Conservation (phyloP, 2,329 filamentous ascomycete species). For the Clarireedia hainanense region DNA sequence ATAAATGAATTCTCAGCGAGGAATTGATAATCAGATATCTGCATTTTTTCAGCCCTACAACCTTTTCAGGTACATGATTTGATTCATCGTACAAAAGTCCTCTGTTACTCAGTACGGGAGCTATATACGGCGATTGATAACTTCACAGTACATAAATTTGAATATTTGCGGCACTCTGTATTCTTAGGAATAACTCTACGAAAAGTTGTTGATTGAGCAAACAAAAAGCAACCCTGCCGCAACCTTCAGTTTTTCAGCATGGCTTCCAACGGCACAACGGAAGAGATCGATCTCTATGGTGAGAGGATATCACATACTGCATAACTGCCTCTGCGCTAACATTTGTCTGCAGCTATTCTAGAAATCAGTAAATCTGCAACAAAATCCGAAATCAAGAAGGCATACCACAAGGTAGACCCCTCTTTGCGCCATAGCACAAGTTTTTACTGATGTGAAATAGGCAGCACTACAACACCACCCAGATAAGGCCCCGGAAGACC, state of each 20-base stretch:
- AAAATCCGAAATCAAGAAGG: slow-evolving; percentile 84
- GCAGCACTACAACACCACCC: slow-evolving; percentile 84
- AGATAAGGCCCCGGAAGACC: slow-evolving; percentile 85
- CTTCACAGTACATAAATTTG: not conserved
- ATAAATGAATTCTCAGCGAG: not conserved
- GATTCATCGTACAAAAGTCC: not conserved
- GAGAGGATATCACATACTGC: slow-evolving; percentile 21
- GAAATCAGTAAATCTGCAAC: slow-evolving; percentile 64
- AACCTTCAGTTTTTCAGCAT: slow-evolving; percentile 16
- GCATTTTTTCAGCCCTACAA: not conserved
- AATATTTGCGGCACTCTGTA: not conserved
- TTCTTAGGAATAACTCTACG: not conserved
- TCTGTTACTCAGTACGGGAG: too few relatives aligned
- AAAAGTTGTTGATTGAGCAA: not conserved
- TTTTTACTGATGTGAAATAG: slow-evolving; percentile 37
- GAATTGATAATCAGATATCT: not conserved
- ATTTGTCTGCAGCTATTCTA: slow-evolving; percentile 61
- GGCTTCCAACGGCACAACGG: slow-evolving; percentile 24
- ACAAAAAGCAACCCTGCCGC: not conserved
- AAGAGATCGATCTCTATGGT: slow-evolving; percentile 55
- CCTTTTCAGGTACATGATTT: not conserved
- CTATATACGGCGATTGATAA: too few relatives aligned
- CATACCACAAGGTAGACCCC: slow-evolving; percentile 74
- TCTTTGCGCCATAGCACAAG: slow-evolving; percentile 8
- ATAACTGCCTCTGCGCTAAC: not conserved